These are phyloP conservation scores for Diutina sp. DNA, from an alignment of 1,139 yeast species.

Conservation along the genomic window DNA sequence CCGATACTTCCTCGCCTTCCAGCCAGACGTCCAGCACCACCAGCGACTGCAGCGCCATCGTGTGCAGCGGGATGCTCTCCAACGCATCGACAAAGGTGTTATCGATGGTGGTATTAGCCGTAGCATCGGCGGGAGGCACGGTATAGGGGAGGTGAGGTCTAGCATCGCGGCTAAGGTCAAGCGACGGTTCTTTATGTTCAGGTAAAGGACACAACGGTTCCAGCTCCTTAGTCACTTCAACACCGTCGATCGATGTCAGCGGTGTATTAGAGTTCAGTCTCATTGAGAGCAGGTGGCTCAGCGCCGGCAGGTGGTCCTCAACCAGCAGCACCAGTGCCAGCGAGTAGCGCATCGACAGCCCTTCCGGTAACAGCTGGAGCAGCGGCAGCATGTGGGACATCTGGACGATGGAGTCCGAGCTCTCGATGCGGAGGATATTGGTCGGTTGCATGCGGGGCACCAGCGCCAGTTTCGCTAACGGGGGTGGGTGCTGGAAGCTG, in stretches of 20 bases:
- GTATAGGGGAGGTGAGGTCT: not conserved
- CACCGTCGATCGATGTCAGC: slow-evolving; percentile 16
- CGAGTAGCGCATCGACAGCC: not conserved
- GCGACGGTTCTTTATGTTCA: not conserved
- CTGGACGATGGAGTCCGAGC: not conserved
- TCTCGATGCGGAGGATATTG: not conserved
- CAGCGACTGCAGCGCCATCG: not conserved
- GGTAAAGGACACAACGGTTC: not conserved
- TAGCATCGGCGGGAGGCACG: not conserved
- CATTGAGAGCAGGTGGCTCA: slow-evolving; percentile 7
- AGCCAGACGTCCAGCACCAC: not conserved
- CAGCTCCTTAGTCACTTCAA: not conserved
- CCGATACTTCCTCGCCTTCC: not conserved
- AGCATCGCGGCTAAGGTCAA: not conserved
- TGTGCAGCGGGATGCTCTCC: not conserved
- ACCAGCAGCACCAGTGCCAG: slow-evolving; percentile 1
- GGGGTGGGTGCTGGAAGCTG: not conserved
- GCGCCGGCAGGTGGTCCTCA: not conserved
- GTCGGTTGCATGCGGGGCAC: slow-evolving; percentile 1
- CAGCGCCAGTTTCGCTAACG: not conserved
- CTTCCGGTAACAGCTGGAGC: not conserved
- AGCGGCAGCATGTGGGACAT: not conserved
- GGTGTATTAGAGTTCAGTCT: slow-evolving; percentile 24
- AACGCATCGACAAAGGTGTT: not conserved
- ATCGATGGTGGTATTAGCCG: not conserved